Evolutionary conservation across 1,284 basidiomycete species (phyloP).

Genomic region (Prillingera fragicola): DNA sequence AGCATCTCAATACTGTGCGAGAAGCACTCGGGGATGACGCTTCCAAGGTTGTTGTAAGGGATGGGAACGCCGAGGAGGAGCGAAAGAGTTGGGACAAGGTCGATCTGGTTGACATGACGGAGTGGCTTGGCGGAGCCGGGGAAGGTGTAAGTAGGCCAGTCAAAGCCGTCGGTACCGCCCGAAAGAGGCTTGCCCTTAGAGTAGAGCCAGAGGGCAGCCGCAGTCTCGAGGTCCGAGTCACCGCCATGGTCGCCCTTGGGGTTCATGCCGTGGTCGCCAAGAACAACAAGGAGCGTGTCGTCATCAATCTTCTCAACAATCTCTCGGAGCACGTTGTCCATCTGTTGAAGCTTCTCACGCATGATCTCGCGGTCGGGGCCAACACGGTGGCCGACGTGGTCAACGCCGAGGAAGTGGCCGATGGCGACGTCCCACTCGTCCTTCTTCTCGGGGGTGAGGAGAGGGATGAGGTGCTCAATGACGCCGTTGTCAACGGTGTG

Average conservation of each 20-base stretch:
- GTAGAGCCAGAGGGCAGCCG: constrained; percentile 86
- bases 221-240: constrained; percentile 78
- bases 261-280: constrained; percentile 99
- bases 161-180: constrained; percentile 23
- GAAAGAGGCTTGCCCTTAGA: constrained; percentile 52
- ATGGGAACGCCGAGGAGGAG: constrained; percentile 89
- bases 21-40: constrained; percentile 86
- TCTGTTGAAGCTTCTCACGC: constrained; percentile 76
- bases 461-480: constrained; percentile 71
- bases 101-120: constrained; percentile 84
- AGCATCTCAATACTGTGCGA: constrained; percentile 46
- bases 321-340: constrained; percentile 69
- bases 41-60: constrained; percentile 92
- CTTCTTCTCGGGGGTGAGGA: constrained; percentile 55
- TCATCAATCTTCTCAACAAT: constrained; percentile 65
- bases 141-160: constrained; percentile 56
- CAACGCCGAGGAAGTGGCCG: constrained; percentile 94
- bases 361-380: constrained; percentile 84
- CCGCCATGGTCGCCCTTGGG: constrained; percentile 91
- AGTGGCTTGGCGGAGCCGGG: constrained; percentile 57
- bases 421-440: constrained; percentile 72
- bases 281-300: constrained; percentile 80
- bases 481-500: constrained; percentile 94
- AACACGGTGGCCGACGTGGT: constrained; percentile 92
- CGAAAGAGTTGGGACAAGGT: constrained; percentile 82